Conservation (phyloP, 179 eudicot genomes). For the Silene noctiflora region DNA sequence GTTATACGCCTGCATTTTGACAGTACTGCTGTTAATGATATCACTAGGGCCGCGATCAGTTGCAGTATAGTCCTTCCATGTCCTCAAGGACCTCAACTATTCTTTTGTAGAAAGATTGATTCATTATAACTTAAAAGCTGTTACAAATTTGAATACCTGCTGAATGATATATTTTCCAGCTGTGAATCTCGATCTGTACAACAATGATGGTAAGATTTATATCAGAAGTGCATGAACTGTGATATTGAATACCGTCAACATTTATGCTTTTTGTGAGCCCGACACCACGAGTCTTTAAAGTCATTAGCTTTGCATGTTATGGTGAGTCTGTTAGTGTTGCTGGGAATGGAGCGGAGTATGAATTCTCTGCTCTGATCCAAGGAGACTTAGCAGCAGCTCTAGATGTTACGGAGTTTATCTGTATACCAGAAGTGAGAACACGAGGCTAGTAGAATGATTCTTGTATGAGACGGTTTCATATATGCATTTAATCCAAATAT, state of each 20-base stretch:
- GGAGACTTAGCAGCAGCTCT: too few species aligned
- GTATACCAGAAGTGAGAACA: too few species aligned
- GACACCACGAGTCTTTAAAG: too few species aligned
- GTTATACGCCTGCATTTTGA: slow-evolving; percentile 35
- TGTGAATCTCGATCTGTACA: background rate
- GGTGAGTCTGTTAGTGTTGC: too few species aligned
- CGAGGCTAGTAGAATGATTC: too few species aligned
- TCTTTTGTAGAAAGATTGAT: slow-evolving; percentile 30
- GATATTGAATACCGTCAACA: background rate
- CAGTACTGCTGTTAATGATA: slow-evolving; percentile 20
- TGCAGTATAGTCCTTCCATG: slow-evolving; percentile 13
- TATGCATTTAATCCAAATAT: too few species aligned
- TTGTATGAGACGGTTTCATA: too few species aligned
- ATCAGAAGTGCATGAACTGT: background rate
- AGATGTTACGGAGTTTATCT: too few species aligned
- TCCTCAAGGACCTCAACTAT: slow-evolving; percentile 14
- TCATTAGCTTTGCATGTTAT: too few species aligned
- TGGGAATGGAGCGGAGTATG: too few species aligned
- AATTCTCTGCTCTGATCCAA: too few species aligned
- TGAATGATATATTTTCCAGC: slow-evolving; percentile 10
- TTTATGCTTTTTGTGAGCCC: too few species aligned
- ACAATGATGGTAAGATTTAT: slow-evolving; percentile 2
- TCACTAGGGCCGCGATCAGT: slow-evolving; percentile 9
- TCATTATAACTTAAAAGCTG: slow-evolving; percentile 21
- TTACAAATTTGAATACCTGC: slow-evolving; percentile 17